Evolutionary conservation across 768 basidiomycete genomes (phyloP), one percentile per base, ranked within the genome.

Genomic region (Strobilomyces dryophilus): DNA sequence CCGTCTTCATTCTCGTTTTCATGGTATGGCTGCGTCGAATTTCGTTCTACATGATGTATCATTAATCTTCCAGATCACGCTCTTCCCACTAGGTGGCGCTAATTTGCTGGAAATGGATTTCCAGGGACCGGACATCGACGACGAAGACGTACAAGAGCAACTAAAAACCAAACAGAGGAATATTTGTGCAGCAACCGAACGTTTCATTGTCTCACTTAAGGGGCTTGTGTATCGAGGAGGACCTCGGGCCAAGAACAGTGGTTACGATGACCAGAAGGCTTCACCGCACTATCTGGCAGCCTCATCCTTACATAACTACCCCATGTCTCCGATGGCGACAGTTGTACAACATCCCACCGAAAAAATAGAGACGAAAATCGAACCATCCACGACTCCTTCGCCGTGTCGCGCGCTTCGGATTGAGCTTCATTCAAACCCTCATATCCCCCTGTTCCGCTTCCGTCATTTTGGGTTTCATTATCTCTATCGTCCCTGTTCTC

Each of bases 11-110:
- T 12, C 72, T 87, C 14, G 73, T 87, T 0, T 87, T 81, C 61
- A 72, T 78, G 60, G 81, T 87, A 56, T 44, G 75, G 69, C 24
- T 17, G 3, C 27, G 18, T n/a, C 20, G 8, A 8, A 27, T 37
- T 20, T 20, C 17, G 1, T 34, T 17, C 9, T 5, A 20, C 9
- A 11, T 39, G 46, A 41, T 18, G 21, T 24, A 47, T 15, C 20
- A 6, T 27, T 21, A 14, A 24, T 45, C 6, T 3, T 2, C 5
- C 6, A 86, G 84, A 59, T 87, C 14, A 83, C 83, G 0, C 71
- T 89, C 15, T 89, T 88, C 61, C 81, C 86, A 0, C 61, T 80
- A 32, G 86, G 87, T 15, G 83, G 77, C 3, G 72, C 76, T 53
- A 74, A 73, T 4, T 72, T 77, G 58, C 69, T 89, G 24, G 73